Conservation (phyloP, 108 stramenopile genomes). For the Fragilariopsis cylindrus region DNA sequence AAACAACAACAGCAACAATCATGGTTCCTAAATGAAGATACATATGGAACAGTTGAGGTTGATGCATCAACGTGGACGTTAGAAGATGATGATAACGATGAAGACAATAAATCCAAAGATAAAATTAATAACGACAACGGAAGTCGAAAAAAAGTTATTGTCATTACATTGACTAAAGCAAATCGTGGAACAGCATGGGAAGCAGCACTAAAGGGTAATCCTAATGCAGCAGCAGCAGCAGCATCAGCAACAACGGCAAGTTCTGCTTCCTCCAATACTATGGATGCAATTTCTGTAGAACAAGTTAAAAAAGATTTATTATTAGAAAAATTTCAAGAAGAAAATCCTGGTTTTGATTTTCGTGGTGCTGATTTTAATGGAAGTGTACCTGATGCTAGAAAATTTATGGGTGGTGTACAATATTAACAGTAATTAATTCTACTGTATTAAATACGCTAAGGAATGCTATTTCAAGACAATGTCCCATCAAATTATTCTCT, state of each 20-base stretch:
- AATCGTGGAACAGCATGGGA: slow-evolving; percentile 49
- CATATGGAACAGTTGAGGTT: slow-evolving; percentile 76
- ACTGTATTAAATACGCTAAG: neutral
- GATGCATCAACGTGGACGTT: slow-evolving; percentile 85
- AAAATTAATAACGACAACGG: slow-evolving; percentile 4
- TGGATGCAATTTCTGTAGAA: slow-evolving; percentile 52
- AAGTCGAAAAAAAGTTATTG: slow-evolving; percentile 51
- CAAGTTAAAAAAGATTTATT: slow-evolving; percentile 88
- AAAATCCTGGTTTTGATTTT: slow-evolving; percentile 98
- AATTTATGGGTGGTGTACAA: slow-evolving; percentile 96
- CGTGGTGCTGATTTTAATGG: slow-evolving; percentile 96
- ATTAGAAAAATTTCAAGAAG: slow-evolving; percentile 94
- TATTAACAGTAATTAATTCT: slow-evolving; percentile 31
- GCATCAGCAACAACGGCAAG: neutral
- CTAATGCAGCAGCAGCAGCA: neutral
- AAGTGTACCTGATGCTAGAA: slow-evolving; percentile 90
- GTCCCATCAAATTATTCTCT: too few species aligned
- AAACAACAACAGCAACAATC: neutral
- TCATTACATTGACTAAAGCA: slow-evolving; percentile 53
- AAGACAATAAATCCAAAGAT: neutral
- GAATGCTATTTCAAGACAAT: neutral
- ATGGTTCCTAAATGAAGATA: slow-evolving; percentile 85
- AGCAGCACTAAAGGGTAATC: slow-evolving; percentile 28
- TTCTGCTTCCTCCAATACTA: neutral
- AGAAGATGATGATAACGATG: slow-evolving; percentile 51